Evolutionary conservation across 345 rosid genomes (phyloP).

Genomic region (Citrus cavaleriei): DNA sequence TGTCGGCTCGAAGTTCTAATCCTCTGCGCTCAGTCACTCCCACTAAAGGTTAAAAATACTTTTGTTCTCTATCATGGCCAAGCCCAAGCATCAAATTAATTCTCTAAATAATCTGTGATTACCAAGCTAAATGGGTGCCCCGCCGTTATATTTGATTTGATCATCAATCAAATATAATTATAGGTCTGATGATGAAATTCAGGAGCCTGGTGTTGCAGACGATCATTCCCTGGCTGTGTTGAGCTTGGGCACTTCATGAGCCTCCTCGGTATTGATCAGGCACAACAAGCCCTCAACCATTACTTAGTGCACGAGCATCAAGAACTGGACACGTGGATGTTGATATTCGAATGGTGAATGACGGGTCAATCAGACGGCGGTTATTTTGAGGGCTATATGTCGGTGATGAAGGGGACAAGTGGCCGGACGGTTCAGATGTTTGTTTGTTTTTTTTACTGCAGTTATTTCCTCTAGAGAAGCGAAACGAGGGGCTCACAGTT

Average conservation of each 20-base stretch:
- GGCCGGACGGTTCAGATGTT: conserved; percentile 31
- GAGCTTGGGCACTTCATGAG: no score
- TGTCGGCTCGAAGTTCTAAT: neutral
- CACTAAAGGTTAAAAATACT: neutral
- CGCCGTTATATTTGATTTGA: no score
- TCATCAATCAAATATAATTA: no score
- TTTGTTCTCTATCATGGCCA: neutral
- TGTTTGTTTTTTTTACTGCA: neutral
- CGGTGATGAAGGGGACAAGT: conserved; percentile 36
- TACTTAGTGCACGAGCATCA: neutral
- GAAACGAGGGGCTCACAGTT: neutral
- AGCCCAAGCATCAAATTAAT: no score
- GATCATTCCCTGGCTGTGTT: neutral
- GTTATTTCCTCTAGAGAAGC: neutral
- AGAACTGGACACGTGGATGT: conserved; percentile 25
- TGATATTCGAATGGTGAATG: conserved; percentile 6
- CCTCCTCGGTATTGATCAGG: neutral
- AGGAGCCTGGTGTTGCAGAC: neutral
- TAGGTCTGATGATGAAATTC: neutral
- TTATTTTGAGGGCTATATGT: conserved; percentile 25
- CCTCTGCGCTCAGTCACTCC: neutral
- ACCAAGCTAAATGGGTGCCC: no score
- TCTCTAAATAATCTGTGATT: neutral
- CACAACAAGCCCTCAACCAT: neutral
- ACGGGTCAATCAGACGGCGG: conserved; percentile 27